Base-by-base conservation (phyloP, 2,329 filamentous ascomycete species). In the Botryotinia convoluta region DNA sequence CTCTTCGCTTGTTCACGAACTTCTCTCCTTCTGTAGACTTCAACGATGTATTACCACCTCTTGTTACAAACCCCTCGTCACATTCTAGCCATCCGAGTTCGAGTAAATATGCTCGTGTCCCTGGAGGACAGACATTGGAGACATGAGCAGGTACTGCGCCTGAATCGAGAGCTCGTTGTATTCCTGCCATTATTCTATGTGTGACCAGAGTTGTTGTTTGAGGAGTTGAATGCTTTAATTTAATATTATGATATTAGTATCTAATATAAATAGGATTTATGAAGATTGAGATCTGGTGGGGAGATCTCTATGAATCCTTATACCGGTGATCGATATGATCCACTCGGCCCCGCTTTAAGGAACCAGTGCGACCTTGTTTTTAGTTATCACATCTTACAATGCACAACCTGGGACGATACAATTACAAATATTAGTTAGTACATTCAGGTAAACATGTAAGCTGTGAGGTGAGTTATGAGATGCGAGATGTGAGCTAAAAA, bases 61-160 rank as follows among this genome's bases (percentile, higher is more conserved):
- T 67, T 4, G 75, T 69, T 7, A 79, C 79, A 80, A 84, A 86
- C 57, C 82, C 84, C 74, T 86, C 85, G 74, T 87, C 85, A 57
- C 79, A 81, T 77, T 85, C 82, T 6, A 86, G 78, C 74, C 81
- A 83, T 20, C 84, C 84, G 12, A 85, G 78, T 77, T 85, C 81
- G 29, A 86, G 77, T 22, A 86, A 78, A 77, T 84, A 83, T 79
- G 86, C 84, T 77, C 84, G 85, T 8, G 84, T 86, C 10, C 84
- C 84, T 18, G 77, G 74, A 0, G 84, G 84, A 74, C 83, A 85
- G 65, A 78, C 75, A 59, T 79, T 79, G 16, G 77, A 77, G 29
- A 79, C 62, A 35, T 76, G 77, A 18, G 61, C 59, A 0, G 76
- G 77, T 10, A 79, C 76, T 3, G 78, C 77, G 22, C 78, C 77